Conservation (phyloP, 192 early-diverging fungal species). For the Umbelopsis vinacea region DNA sequence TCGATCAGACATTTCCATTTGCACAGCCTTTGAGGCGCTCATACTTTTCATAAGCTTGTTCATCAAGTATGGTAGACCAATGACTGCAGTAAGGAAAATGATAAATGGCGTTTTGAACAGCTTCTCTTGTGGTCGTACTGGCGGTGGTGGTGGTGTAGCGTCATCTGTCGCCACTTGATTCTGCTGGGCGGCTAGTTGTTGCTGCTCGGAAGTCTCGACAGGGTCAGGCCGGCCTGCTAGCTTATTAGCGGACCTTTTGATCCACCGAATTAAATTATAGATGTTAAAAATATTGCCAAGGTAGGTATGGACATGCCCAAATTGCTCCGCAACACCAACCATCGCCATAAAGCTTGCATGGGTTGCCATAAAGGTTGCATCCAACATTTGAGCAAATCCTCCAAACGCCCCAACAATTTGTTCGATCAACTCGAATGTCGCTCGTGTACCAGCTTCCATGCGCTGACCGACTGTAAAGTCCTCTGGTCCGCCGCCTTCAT, state of each 20-base stretch:
- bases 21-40: slow-evolving; percentile 34
- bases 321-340: slow-evolving; percentile 94
- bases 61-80: slow-evolving; percentile 90
- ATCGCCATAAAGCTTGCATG: slow-evolving; percentile 89
- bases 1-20: slow-evolving; percentile 7
- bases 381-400: slow-evolving; percentile 94
- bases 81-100: slow-evolving; percentile 78
- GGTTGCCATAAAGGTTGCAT: slow-evolving; percentile 93
- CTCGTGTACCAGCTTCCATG: slow-evolving; percentile 84
- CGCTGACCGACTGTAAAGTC: slow-evolving; percentile 71
- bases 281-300: slow-evolving; percentile 79
- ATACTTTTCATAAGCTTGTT: slow-evolving; percentile 68
- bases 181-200: neutral
- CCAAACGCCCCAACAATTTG: slow-evolving; percentile 91
- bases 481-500: slow-evolving; percentile 60
- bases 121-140: slow-evolving; percentile 17
- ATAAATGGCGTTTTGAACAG: slow-evolving; percentile 69
- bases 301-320: slow-evolving; percentile 84
- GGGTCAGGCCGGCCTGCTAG: slow-evolving; percentile 67
- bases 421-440: slow-evolving; percentile 88
- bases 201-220: slow-evolving; percentile 67
- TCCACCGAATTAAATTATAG: slow-evolving; percentile 69
- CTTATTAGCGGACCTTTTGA: slow-evolving; percentile 62
- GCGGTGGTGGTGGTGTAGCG: slow-evolving; percentile 7
- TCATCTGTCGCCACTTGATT: neutral